Evolutionary conservation across 805 yeast genomes (phyloP), one percentile per base, ranked within the genome.

Genomic region (Candida nitratophila): DNA sequence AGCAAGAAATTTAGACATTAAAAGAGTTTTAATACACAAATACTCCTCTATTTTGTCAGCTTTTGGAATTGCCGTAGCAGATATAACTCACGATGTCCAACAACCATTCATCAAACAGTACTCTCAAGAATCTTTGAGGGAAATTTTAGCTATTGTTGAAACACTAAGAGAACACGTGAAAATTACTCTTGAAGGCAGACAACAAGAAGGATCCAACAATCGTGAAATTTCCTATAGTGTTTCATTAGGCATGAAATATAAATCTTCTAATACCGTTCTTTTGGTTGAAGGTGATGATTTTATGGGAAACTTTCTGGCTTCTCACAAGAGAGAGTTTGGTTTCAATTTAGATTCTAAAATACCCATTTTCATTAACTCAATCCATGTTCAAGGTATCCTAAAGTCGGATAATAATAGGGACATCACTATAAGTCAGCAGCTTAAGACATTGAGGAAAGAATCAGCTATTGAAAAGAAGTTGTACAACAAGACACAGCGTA

Each of bases 211-310:
- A 37, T 87, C 84, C 54, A 69, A 71, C 29, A 45, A 95, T 93
- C 9, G 80, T 90, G 26, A 95, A 84, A 54, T 81, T 90, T 3
- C 77, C 79, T 33, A 62, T 84, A 47, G 79, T 83, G 81, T 72
- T 81, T 11, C 39, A 32, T 22, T 54, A 48, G 19, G 54, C 47
- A 46, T 40, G 41, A 48, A 15, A 66, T 63, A 45, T 57, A 64
- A 9, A 63, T 55, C 47, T 60, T 71, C 48, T 66, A 71, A 73
- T 51, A 73, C 77, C 16, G 69, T 68, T 50, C 63, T 59, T 2
- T 52, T 51, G 17, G 22, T 36, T 11, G 54, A 54, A 30, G 39
- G 38, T 1, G 51, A 60, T 47, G 62, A 50, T 48, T 56, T 50
- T 49, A 48, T 52, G 10, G 46, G 44, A 6, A 50, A 42, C 3